Evolutionary conservation across 2,329 filamentous ascomycete genomes (phyloP).

Genomic region (Aspergillus jensenii): DNA sequence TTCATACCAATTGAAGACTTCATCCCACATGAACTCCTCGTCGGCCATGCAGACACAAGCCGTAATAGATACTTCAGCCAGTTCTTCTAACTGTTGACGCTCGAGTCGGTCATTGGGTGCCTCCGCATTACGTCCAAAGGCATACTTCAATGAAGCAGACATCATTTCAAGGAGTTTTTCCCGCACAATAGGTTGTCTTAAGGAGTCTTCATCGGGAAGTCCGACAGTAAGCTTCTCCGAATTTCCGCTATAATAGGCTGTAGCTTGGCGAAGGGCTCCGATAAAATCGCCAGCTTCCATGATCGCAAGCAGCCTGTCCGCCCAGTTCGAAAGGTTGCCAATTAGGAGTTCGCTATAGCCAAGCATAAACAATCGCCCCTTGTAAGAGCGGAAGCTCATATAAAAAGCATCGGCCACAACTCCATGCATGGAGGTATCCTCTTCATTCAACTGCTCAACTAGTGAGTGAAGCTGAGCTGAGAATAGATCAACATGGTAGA

Average conservation of each 20-base stretch:
- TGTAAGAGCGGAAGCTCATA: constrained; percentile 96
- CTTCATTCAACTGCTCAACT: constrained; percentile 84
- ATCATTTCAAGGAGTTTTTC: constrained; percentile 94
- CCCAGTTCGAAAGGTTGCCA: constrained; percentile 94
- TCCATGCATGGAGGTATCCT: constrained; percentile 86
- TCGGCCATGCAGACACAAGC: constrained; percentile 78
- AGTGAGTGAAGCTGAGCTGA: constrained; percentile 80
- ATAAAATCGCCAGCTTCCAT: constrained; percentile 98
- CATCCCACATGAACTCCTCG: constrained; percentile 82
- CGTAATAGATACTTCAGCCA: constrained; percentile 79
- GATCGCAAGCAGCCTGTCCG: constrained; percentile 84
- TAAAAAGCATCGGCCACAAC: constrained; percentile 96
- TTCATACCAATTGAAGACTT: constrained; percentile 87
- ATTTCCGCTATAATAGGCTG: constrained; percentile 85
- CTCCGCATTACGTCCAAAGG: constrained; percentile 66
- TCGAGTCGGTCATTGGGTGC: constrained; percentile 51
- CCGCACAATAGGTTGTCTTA: constrained; percentile 77
- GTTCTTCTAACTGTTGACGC: constrained; percentile 66
- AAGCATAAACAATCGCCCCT: constrained; percentile 85
- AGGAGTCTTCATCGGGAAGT: constrained; percentile 74
- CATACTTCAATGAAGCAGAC: constrained; percentile 84
- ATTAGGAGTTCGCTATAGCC: constrained; percentile 94
- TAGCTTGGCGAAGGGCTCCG: constrained; percentile 83
- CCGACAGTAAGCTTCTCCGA: constrained; percentile 94
- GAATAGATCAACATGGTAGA: constrained; percentile 88